Base-by-base conservation (phyloP, 2,329 filamentous ascomycete genomes). In the Bipolaris sorokiniana region DNA sequence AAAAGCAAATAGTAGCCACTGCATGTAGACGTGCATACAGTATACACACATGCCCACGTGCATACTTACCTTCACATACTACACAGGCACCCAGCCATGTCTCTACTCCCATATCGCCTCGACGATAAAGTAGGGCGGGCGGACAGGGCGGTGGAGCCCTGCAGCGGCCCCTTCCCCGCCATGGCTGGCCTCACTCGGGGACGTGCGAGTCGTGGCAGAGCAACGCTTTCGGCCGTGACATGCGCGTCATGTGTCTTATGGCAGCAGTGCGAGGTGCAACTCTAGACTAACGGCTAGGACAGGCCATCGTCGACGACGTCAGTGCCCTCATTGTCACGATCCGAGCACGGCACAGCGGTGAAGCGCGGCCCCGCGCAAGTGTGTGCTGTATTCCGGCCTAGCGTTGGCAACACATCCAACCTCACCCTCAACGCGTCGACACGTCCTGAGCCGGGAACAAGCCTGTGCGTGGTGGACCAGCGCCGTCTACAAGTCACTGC, bases 181-280 rank as follows among this genome's bases (percentile, higher is more conserved):
- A 50, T 62, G 62, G 56, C 40, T 63, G 59, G 59, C 54, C 50
- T 54, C 53, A 31, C 42, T 26, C 42, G 52, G 42, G 62, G 55
- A 54, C 55, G 60, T 64, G 65, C 64, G 54, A 51, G 54, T 56
- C 52, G 68, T 72, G 69, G 71, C 67, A 71, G 66, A 72, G 62
- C 48, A 31, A 57, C 13, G 48, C 44, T 26, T 38, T 48, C 48
- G 46, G 58, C 59, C 56, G 34, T 63, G 55, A 66, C 28, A 31
- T 68, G 69, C 66, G 66, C 55, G 58, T 57, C 50, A 59, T 52
- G 47, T 54, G 13, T 26, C 22, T 31, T 31, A 31, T 31, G 10
- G 28, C 9, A 31, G 28, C 28, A 31, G 28, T 31, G 28, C 28
- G 28, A 31, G 28, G 28, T 31, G 28, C 28, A 31, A 31, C 28